Evolutionary conservation across 441 rosid species (phyloP), one percentile per base, ranked within the genome.

Genomic region (Jatropha podagrica): DNA sequence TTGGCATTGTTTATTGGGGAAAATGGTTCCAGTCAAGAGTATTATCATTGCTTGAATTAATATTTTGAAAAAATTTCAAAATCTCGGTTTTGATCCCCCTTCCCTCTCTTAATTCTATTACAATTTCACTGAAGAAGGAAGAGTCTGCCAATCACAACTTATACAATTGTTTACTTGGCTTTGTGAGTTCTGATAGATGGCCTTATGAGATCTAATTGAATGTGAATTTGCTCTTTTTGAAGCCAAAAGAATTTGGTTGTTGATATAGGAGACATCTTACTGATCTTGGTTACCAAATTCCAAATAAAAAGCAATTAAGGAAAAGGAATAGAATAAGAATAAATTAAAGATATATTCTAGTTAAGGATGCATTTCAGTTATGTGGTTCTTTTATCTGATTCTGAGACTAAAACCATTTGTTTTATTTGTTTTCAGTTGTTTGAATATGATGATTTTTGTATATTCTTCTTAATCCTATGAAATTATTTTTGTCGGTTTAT

Each of bases 401-500:
- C 4, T 27, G 15, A 1, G 4, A 6, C 3, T 62, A 18, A 20
- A 7, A 61, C 48, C 48, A 5, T 37, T 52, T 69, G 15, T 69
- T 68, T 23, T 69, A 51, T 32, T 32, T n/a, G 11, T 26, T 60
- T 32, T 38, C 26, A 59, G 3, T 7, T 15, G 12, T 37, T 46
- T 23, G 20, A 5, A 3, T 65, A 23, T 42, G 60, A 73, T 51
- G 27, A 15, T 55, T 27, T 23, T 4, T 37, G 0, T 49, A 14
- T 40, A 65, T 65, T 49, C 9, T 61, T 46, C 48, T 41, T 23
- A 54, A 41, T 65, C 15, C 27, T 17, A 32, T 77, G 27, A 38
- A 40, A 37, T 69, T 72, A 8, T 40, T 63, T 44, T 23, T 23
- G 18, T 69, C 2, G 63, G 65, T 59, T 81, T 69, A n/a, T 65